Base-by-base conservation (phyloP, 441 rosid species). In the Gossypium laxum region DNA sequence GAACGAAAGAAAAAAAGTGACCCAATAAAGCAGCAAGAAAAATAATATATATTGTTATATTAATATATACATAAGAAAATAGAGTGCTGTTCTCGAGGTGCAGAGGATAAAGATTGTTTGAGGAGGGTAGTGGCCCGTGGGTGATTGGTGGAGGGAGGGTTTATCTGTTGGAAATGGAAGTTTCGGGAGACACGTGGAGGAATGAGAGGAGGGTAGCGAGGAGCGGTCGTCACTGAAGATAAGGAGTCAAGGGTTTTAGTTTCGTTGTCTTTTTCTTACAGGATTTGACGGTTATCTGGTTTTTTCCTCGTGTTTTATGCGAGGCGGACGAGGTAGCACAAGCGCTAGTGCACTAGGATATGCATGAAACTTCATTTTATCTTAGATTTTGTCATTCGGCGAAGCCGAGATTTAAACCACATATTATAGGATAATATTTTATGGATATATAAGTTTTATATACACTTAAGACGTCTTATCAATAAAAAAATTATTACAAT, bases 131-230 rank as follows among this genome's bases (percentile, higher is more conserved):
- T 43, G 50, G 48, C 14, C 4, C 21, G 63, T 18, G 14, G 10
- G 52, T 34, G 30, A 66, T 50, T 67, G 34, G 21, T 26, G 1
- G 1, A 2, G 51, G 47, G 24, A 34, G 15, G 76, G 79, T 70
- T 67, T 73, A 78, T 79, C 76, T n/a, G 65, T 15, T 30, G 71
- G n/a, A 63, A 22, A 34, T n/a, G 72, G 84, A 73, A 66, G 79
- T 22, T 67, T 72, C 74, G 38, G 5, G 30, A 17, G 83, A 87
- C 96, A 88, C 92, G 93, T 88, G 96, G 87, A 81, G 56, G 1
- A 26, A 34, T 61, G 43, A 67, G 76, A 76, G 70, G 5, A 70
- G 52, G 75, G 61, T 67, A 51, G 69, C 11, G 70, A 79, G 75
- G 73, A 67, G 85, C 76, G 85, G 87, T 72, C 73, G 75, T 78